Conservation (phyloP, 2,329 filamentous ascomycete species). For the Stylonectria norvegica region DNA sequence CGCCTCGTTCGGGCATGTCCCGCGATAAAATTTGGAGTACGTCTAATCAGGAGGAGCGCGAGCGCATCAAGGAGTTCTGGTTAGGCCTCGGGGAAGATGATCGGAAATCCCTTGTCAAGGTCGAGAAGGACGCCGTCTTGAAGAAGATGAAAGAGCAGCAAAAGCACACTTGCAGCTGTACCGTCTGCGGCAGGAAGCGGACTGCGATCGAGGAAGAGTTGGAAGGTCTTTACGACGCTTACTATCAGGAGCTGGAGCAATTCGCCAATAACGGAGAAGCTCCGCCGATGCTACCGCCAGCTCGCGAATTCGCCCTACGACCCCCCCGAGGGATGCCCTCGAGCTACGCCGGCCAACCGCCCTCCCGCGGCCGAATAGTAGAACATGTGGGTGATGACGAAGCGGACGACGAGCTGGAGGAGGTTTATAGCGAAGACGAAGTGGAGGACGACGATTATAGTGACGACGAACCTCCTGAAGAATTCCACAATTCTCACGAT, state of each 20-base stretch:
- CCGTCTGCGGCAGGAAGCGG: constrained; percentile 91
- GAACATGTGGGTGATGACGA: constrained; percentile 59
- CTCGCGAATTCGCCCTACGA: constrained; percentile 60
- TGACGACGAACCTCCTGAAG: constrained; percentile 65
- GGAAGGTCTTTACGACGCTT: constrained; percentile 95
- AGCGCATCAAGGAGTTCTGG: constrained; percentile 98
- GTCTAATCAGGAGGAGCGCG: constrained; percentile 86
- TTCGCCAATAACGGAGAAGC: constrained; percentile 82
- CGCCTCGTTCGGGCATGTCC: constrained; percentile 47
- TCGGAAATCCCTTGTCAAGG: constrained; percentile 90
- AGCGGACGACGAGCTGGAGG: constrained; percentile 54
- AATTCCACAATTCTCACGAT: constrained; percentile 62
- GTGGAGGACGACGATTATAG: constrained; percentile 59
- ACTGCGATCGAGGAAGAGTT: constrained; percentile 97
- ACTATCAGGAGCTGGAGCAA: constrained; percentile 96
- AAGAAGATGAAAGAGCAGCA: constrained; percentile 99
- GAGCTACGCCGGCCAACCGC: constrained; percentile 62
- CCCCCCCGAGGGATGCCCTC: constrained; percentile 56
- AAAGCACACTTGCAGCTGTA: constrained; percentile 98
- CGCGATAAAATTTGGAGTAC: constrained; percentile 97
- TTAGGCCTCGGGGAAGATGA: constrained; percentile 90
- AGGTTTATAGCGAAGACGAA: constrained; percentile 49
- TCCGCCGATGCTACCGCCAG: constrained; percentile 48
- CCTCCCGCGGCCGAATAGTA: constrained; percentile 71
- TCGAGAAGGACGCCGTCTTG: constrained; percentile 96